Base-by-base conservation (phyloP, 78 protist species). In the Speleostelium caveatum region DNA sequence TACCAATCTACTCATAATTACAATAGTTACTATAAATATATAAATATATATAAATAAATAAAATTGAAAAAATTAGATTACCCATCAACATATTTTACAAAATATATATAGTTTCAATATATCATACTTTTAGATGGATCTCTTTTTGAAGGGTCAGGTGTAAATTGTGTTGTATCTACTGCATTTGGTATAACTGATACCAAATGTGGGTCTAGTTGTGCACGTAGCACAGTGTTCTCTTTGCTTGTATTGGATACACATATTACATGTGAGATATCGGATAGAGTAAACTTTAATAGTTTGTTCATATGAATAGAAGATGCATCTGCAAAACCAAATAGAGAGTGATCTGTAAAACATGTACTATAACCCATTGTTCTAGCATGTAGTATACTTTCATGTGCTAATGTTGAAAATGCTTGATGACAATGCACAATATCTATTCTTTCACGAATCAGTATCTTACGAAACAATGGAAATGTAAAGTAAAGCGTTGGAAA, bases 151-250 rank as follows among this genome's bases (percentile, higher is more conserved):
- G 97, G 95, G 63, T 76, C 93, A 2, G 99, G 99, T 4, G 67
- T 41, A 66, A 98, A 98, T 51, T 36, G 61, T 8, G 86, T 38
- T 19, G 96, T 39, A 87, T 98, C 98, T 24, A 97, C 94, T 2
- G 99, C 99, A 65, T 98, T 98, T 17, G 99, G 99, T 24, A 98
- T 98, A 35, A 98, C 99, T 3, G 98, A 92, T 30, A 97, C 99
- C 12, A 42, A 21, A 35, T 39, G n/a, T 14, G 99, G 99, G 24
- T 38, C 69, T 21, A 97, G 12, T 45, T 56, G 71, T 1, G 98
- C 97, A 1, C 99, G 66, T 92, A 98, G 77, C 32, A 97, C 98
- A 0, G 97, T 95, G 75, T 97, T 98, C 35, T 98, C 99, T 63
- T 97, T 93, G 75, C 94, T 68, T 36, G 99, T 97, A 90, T 98